Conservation (phyloP, 768 basidiomycete genomes). For the Russula emetica region DNA sequence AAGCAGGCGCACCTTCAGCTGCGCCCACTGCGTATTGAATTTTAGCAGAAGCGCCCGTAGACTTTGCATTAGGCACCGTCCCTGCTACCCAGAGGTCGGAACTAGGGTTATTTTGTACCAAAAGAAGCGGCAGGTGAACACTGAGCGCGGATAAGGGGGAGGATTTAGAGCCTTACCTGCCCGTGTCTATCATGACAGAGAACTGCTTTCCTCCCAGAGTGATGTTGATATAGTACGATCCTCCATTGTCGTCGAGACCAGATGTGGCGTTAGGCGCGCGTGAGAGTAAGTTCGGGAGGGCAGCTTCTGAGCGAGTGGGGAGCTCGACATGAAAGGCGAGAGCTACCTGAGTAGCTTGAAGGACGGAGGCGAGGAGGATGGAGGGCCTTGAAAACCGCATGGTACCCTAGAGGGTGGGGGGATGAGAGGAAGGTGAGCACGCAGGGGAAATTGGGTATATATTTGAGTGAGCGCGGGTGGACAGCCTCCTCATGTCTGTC, state of each 20-base stretch:
- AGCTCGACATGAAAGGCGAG: slow-evolving; percentile 5
- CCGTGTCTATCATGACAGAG: slow-evolving; percentile 42
- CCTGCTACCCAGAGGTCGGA: slow-evolving; percentile 62
- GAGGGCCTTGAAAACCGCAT: slow-evolving; percentile 4
- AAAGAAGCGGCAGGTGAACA: not conserved
- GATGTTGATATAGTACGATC: slow-evolving; percentile 32
- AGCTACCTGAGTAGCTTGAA: not conserved
- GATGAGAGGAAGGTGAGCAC: too few species aligned
- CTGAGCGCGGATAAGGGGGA: not conserved
- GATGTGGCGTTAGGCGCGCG: slow-evolving; percentile 4
- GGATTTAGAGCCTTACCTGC: slow-evolving; percentile 36
- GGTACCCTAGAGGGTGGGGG: not conserved
- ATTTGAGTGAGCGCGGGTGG: not conserved
- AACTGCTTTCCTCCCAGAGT: slow-evolving; percentile 37
- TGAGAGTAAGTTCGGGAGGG: not conserved
- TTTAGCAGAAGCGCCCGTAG: slow-evolving; percentile 38
- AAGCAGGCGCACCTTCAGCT: slow-evolving; percentile 31
- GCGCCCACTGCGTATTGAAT: slow-evolving; percentile 54
- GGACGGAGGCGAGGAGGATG: slow-evolving; percentile 1
- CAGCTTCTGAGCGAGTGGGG: not conserved
- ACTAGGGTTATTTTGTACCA: slow-evolving; percentile 33
- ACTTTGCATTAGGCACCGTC: slow-evolving; percentile 38
- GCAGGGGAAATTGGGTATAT: not conserved
- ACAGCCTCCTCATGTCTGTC: slow-evolving; percentile 4
- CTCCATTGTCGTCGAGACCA: not conserved